phyloP scores from a whole-genome alignment of 768 basidiomycete species.

The Rhodotorula taiwanensis region DNA sequence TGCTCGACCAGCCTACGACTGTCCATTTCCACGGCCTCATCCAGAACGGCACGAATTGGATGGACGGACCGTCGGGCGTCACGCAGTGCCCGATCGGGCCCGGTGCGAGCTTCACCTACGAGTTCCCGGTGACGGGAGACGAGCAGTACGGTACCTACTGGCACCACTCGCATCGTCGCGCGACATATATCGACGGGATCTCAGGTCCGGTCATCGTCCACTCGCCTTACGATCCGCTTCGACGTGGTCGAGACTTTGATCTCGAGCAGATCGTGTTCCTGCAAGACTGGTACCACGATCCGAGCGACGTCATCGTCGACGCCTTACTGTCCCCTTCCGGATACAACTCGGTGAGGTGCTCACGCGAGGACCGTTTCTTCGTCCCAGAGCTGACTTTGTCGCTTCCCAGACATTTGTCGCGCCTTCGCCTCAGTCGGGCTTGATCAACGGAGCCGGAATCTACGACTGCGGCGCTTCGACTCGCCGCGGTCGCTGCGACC shows the following conservation, averaged over 20 bases:
- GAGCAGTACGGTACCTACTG: slow-evolving; percentile 1
- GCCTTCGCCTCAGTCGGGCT: slow-evolving; percentile 8
- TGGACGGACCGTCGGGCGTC: slow-evolving; percentile 2
- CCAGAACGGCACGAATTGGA: slow-evolving; percentile 37
- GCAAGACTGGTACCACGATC: slow-evolving; percentile 25
- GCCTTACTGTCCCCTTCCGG: slow-evolving; percentile 24
- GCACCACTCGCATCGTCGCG: slow-evolving; percentile 40
- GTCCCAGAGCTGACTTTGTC: not conserved
- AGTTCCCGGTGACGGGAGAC: slow-evolving; percentile 33
- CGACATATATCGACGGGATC: slow-evolving; percentile 38
- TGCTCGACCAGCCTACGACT: slow-evolving; percentile 32
- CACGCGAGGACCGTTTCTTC: too few species aligned
- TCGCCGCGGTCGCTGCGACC: not conserved
- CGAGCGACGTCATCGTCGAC: slow-evolving; percentile 24
- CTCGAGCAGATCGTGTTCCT: slow-evolving; percentile 31
- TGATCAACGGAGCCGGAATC: slow-evolving; percentile 14
- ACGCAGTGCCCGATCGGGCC: slow-evolving; percentile 39
- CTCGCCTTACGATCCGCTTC: slow-evolving; percentile 34
- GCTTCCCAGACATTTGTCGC: slow-evolving; percentile 2
- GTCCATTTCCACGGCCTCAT: slow-evolving; percentile 36
- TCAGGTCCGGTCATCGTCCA: slow-evolving; percentile 28
- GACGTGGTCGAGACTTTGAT: slow-evolving; percentile 39
- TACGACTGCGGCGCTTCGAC: slow-evolving; percentile 10
- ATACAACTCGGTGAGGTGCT: slow-evolving; percentile 21
- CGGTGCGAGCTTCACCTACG: slow-evolving; percentile 37